Evolutionary conservation across 2,329 filamentous ascomycete species (phyloP), one percentile per base, ranked within the genome.

Genomic region (Ilyonectria sp.): DNA sequence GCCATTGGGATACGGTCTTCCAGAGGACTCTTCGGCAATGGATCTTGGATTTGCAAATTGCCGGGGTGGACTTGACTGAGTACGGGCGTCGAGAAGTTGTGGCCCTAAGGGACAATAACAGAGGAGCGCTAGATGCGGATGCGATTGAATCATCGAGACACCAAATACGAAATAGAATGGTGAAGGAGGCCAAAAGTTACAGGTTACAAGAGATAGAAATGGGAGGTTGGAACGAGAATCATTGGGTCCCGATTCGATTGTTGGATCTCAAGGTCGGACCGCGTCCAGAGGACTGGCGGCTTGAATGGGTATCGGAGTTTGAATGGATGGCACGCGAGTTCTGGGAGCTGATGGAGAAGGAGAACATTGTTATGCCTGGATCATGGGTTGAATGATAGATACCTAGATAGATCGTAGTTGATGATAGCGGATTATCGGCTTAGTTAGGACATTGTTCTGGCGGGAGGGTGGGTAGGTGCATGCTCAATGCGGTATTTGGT

Each of bases 281-380:
- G 0, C 6, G 21, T 0, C 56, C 58, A 0, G 1, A 1, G 0
- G 74, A 79, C 35, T 79, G 77, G 77, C 11, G 46, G 2, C n/a
- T 79, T 0, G 2, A 44, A 29, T 79, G 77, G 77, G 73, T 26
- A 0, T 65, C 69, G 0, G 77, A 79, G 49, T 77, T 71, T 53
- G 77, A 78, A 23, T 70, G 47, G 15, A 72, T 76, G 69, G 76
- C 77, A 0, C 49, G 23, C 2, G 52, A 79, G 15, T 79, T 79
- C 9, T 79, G 77, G 77, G 2, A 37, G 9, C 4, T 62, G 49
- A 8, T 77, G 2, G 74, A 76, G 10, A 58, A 47, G 2, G 54
- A 68, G 5, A 15, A 17, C 2, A 1, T 9, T 0, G 7, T 17
- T 1, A 77, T 79, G 73, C 77, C 75, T 19, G 76, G 77, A 1